A percentile compares a stretch with the other conserved stretches of the same genome.
These are phyloP conservation scores for Penicillium sclerotigenum DNA, from an alignment of 2,329 filamentous ascomycete genomes.

Conservation along the genomic window DNA sequence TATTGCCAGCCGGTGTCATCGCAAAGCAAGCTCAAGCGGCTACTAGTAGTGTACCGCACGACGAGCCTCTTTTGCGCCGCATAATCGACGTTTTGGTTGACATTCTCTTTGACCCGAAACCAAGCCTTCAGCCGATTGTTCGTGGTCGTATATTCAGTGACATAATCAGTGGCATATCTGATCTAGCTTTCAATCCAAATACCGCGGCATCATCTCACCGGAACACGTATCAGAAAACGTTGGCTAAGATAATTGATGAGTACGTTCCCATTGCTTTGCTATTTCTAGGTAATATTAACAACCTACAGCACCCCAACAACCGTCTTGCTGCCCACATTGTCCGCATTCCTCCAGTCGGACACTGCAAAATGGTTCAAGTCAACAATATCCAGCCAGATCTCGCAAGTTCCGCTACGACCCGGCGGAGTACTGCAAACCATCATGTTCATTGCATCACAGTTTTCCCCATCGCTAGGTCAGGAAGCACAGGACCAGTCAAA, in stretches of 20 bases:
- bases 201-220: slow-evolving; percentile 15
- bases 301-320: slow-evolving; percentile 36
- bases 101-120: slow-evolving; percentile 32
- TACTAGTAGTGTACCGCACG: slow-evolving; percentile 20
- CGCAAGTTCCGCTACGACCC: slow-evolving; percentile 38
- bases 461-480: slow-evolving; percentile 39
- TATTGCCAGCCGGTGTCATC: slow-evolving; percentile 43
- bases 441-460: slow-evolving; percentile 43
- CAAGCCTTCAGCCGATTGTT: slow-evolving; percentile 41
- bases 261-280: slow-evolving; percentile 18
- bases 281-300: slow-evolving; percentile 12
- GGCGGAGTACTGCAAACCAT: slow-evolving; percentile 44
- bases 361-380: slow-evolving; percentile 40
- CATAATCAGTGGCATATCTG: slow-evolving; percentile 39
- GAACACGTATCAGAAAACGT: slow-evolving; percentile 19
- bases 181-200: slow-evolving; percentile 40
- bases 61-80: slow-evolving; percentile 31
- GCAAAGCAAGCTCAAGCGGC: slow-evolving; percentile 31
- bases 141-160: slow-evolving; percentile 42
- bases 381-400: slow-evolving; percentile 37
- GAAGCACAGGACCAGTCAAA: slow-evolving; percentile 31
- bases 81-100: slow-evolving; percentile 30
- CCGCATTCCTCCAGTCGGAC: slow-evolving; percentile 38
- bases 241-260: slow-evolving; percentile 36
- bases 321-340: slow-evolving; percentile 36